Evolutionary conservation across 2,329 filamentous ascomycete genomes (phyloP), one percentile per base, ranked within the genome.

Genomic region (Podosphaera xanthii): DNA sequence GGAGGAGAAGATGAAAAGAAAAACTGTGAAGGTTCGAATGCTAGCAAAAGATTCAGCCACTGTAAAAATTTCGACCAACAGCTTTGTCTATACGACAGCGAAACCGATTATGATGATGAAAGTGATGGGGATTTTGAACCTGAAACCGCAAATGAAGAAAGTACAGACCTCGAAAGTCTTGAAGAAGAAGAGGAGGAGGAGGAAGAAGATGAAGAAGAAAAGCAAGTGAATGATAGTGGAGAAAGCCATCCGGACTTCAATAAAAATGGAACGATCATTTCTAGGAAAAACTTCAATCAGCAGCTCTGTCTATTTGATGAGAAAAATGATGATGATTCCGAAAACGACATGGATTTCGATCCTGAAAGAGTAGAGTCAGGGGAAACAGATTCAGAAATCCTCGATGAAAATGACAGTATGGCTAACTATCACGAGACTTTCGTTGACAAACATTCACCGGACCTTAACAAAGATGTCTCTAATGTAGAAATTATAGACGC

Each of bases 51-150:
- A n/a, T 42, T 10, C 5, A 40, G 5, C 30, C n/a, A 12, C 31
- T 14, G n/a, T 22, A 30, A 14, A 56, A 42, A 40, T 35, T 40
- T 8, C 22, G 22, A 50, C 8, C 46, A 31, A 31, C 46, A 50
- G 46, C n/a, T 22, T 22, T 50, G n/a, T 50, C 46, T 31, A 8
- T 50, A 35, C 6, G 14, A 22, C 7, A 40, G 35, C 30, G 35
- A 42, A 56, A 30, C 34, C n/a, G 68, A 74, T 55, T 63, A 66
- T 48, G 69, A 69, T 34, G 62, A 63, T 9, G 66, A 67, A 44
- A 63, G 65, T 12, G 65, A 67, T 58, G 64, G 65, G 14, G 65
- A 66, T 42, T 64, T 62, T 58, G 63, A 61, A 30, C 64, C 64
- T 4, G 62, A 64, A 30, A 62, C 60, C 4, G 62, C 66, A 5